These are phyloP conservation scores for Pleurozium schreberi DNA, from an alignment of 225 moss, liverwort and hornwort genomes.

Conservation along the genomic window DNA sequence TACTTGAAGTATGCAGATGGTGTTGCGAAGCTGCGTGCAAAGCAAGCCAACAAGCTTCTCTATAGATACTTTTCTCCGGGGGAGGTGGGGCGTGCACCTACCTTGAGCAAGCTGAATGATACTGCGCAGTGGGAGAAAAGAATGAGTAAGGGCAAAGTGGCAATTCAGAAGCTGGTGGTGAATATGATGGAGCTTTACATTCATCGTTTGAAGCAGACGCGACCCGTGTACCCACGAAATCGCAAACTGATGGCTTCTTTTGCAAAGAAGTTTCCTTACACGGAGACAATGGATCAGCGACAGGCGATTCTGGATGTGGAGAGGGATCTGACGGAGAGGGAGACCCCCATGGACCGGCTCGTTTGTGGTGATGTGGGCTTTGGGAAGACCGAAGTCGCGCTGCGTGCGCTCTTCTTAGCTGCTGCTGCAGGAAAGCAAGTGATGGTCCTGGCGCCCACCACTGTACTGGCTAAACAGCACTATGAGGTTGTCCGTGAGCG, in stretches of 20 bases:
- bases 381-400: slow-evolving; percentile 90
- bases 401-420: slow-evolving; percentile 62
- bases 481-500: slow-evolving; percentile 67
- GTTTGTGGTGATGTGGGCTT: slow-evolving; percentile 91
- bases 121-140: slow-evolving; percentile 70
- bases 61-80: slow-evolving; percentile 74
- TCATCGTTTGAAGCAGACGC: slow-evolving; percentile 68
- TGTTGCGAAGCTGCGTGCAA: slow-evolving; percentile 74
- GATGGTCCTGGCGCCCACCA: slow-evolving; percentile 85
- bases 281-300: slow-evolving; percentile 65
- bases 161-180: slow-evolving; percentile 87
- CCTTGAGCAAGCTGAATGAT: slow-evolving; percentile 81
- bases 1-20: slow-evolving; percentile 84
- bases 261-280: slow-evolving; percentile 59
- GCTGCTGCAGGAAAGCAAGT: slow-evolving; percentile 64
- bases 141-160: slow-evolving; percentile 82
- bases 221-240: slow-evolving; percentile 54
- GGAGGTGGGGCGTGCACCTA: slow-evolving; percentile 55
- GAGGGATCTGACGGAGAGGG: slow-evolving; percentile 70
- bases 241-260: slow-evolving; percentile 26
- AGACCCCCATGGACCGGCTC: slow-evolving; percentile 92
- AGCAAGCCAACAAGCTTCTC: slow-evolving; percentile 75
- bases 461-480: slow-evolving; percentile 84
- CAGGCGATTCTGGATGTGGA: slow-evolving; percentile 79
- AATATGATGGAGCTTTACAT: slow-evolving; percentile 99